Evolutionary conservation across 2,329 filamentous ascomycete genomes (phyloP).

Genomic region (Paracamarosporium sp.): DNA sequence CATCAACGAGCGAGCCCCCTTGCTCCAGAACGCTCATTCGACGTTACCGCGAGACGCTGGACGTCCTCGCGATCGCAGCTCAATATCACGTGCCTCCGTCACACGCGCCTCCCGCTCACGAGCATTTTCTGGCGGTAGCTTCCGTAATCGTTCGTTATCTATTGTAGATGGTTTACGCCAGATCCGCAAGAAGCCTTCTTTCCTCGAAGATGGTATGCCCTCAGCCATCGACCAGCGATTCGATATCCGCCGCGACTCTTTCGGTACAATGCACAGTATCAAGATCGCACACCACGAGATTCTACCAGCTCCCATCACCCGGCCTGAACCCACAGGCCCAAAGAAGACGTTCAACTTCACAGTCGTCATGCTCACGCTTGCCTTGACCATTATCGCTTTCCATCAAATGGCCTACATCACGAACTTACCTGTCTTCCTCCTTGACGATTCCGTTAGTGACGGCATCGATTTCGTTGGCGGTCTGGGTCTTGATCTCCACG

Average conservation of each 20-base stretch:
- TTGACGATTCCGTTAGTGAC: slow-evolving; percentile 65
- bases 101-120: slow-evolving; percentile 33
- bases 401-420: slow-evolving; percentile 91
- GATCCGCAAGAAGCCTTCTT: slow-evolving; percentile 44
- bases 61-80: slow-evolving; percentile 39
- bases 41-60: slow-evolving; percentile 54
- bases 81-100: slow-evolving; percentile 23
- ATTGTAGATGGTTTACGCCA: slow-evolving; percentile 39
- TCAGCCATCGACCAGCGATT: slow-evolving; percentile 40
- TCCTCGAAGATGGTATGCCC: slow-evolving; percentile 45
- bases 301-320: slow-evolving; percentile 22
- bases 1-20: slow-evolving; percentile 71
- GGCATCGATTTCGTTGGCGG: slow-evolving; percentile 61
- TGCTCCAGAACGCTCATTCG: slow-evolving; percentile 54
- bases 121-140: slow-evolving; percentile 31
- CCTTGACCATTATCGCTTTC: slow-evolving; percentile 87
- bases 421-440: slow-evolving; percentile 88
- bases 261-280: slow-evolving; percentile 47
- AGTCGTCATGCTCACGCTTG: slow-evolving; percentile 78
- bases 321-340: slow-evolving; percentile 14
- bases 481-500: slow-evolving; percentile 68
- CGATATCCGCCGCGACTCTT: slow-evolving; percentile 44
- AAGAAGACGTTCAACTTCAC: slow-evolving; percentile 63
- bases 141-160: slow-evolving; percentile 35
- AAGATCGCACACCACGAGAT: slow-evolving; percentile 34